Conservation (phyloP, 768 basidiomycete genomes). For the Tephrocybe sp. region DNA sequence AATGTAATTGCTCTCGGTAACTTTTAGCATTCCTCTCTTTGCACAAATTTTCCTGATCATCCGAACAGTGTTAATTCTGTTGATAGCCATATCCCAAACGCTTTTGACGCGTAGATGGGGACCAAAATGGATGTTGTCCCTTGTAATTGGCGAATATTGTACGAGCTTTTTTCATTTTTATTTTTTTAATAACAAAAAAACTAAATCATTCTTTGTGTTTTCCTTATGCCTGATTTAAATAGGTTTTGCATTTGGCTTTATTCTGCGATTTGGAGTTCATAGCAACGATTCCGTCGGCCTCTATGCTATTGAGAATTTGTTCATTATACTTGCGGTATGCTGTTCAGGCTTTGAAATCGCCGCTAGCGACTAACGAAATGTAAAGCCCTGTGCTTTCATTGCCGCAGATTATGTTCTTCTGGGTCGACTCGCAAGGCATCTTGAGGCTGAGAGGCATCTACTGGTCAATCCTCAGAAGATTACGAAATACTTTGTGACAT, state of each 20-base stretch:
- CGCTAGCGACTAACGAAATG: slow-evolving; percentile 22
- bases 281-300: slow-evolving; percentile 42
- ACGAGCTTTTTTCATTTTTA: slow-evolving; percentile 27
- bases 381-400: slow-evolving; percentile 71
- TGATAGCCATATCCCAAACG: slow-evolving; percentile 43
- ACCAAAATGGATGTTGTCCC: slow-evolving; percentile 55
- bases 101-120: slow-evolving; percentile 40
- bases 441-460: slow-evolving; percentile 48
- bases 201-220: too few relatives aligned
- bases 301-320: slow-evolving; percentile 55
- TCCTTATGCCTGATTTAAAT: too few relatives aligned
- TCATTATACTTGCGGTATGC: slow-evolving; percentile 56
- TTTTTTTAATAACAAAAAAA: too few relatives aligned
- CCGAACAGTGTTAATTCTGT: slow-evolving; percentile 32
- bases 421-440: slow-evolving; percentile 51
- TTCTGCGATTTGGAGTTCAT: slow-evolving; percentile 53
- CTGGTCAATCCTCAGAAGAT: slow-evolving; percentile 49
- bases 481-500: slow-evolving; percentile 55
- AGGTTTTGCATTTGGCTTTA: slow-evolving; percentile 59
- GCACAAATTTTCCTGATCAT: too few relatives aligned
- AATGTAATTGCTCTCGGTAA: too few relatives aligned
- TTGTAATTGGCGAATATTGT: slow-evolving; percentile 60
- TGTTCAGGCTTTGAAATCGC: neutral
- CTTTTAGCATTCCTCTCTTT: too few relatives aligned
- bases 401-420: slow-evolving; percentile 72